Conservation (phyloP, 176 grass and related monocot species). For the Saccharum spontaneum region DNA sequence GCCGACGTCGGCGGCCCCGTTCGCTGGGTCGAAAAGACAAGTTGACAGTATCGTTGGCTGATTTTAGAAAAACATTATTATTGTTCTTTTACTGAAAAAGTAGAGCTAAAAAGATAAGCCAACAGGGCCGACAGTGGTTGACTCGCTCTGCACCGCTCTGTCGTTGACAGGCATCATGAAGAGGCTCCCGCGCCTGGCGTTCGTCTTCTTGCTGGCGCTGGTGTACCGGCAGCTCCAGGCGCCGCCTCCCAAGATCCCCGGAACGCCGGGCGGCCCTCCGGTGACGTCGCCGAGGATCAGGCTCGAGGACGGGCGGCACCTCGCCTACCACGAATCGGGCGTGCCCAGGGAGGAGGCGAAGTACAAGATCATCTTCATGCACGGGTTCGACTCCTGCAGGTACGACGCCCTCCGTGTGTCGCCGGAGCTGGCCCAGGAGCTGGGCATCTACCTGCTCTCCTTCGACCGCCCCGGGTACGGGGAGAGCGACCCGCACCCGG, state of each 20-base stretch:
- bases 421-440: slow-evolving; percentile 51
- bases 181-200: slow-evolving; percentile 31
- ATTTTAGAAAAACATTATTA: no score
- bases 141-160: no score
- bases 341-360: slow-evolving; percentile 58
- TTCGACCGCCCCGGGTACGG: slow-evolving; percentile 86
- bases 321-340: slow-evolving; percentile 71
- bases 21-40: no score
- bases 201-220: slow-evolving; percentile 44
- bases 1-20: no score
- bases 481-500: slow-evolving; percentile 78
- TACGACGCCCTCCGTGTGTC: slow-evolving; percentile 65
- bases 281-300: slow-evolving; percentile 47
- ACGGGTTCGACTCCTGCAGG: slow-evolving; percentile 74
- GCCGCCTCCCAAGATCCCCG: slow-evolving; percentile 50
- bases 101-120: no score
- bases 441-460: slow-evolving; percentile 65
- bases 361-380: slow-evolving; percentile 78
- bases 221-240: slow-evolving; percentile 54
- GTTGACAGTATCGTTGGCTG: no score
- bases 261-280: slow-evolving; percentile 48
- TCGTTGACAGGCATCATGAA: background rate
- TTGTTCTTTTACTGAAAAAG: no score
- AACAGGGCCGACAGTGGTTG: background rate
- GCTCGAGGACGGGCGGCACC: slow-evolving; percentile 74